Percentiles rank a stretch among this genome's conserved stretches.
phyloP scores from a whole-genome alignment of 2,329 filamentous ascomycete species.

The Parafenestella ontariensis region DNA sequence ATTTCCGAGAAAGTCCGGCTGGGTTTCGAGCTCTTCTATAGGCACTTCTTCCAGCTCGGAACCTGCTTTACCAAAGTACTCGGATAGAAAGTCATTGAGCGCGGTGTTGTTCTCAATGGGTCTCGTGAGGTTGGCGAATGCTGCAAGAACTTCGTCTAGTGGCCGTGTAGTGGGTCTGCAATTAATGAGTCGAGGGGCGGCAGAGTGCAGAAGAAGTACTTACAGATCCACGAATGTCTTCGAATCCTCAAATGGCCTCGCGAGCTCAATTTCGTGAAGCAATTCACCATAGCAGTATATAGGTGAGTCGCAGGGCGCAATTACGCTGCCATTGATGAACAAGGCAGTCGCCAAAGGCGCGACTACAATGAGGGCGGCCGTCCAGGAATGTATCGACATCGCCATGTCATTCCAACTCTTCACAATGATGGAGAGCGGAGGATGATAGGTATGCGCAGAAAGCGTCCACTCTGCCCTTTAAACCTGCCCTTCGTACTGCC shows the following conservation, averaged over 20 bases:
- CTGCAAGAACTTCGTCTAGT: conserved; percentile 66
- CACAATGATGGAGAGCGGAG: conserved; percentile 3
- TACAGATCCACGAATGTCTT: conserved; percentile 72
- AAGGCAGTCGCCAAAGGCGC: conserved; percentile 51
- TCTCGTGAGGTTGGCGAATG: conserved; percentile 65
- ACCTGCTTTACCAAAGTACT: conserved; percentile 69
- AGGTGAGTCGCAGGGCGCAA: conserved; percentile 71
- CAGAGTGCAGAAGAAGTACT: conserved; percentile 7
- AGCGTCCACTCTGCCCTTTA: conserved; percentile 8
- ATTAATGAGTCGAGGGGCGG: conserved; percentile 3
- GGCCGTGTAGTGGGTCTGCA: conserved; percentile 66
- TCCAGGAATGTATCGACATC: conserved; percentile 18
- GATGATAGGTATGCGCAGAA: neutral
- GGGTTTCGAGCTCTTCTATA: conserved; percentile 59
- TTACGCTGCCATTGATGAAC: conserved; percentile 66
- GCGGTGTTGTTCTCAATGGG: conserved; percentile 69
- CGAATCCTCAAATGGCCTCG: conserved; percentile 69
- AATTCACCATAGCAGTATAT: conserved; percentile 73
- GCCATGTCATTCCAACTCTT: conserved; percentile 7
- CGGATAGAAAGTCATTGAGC: conserved; percentile 67
- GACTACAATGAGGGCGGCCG: conserved; percentile 20
- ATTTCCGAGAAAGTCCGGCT: conserved; percentile 64
- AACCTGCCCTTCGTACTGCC: conserved; percentile 2
- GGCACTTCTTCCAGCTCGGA: conserved; percentile 66
- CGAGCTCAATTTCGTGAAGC: conserved; percentile 67